These are phyloP conservation scores for Phytophthora cryptogea DNA, from an alignment of 352 stramenopile species.

Conservation along the genomic window DNA sequence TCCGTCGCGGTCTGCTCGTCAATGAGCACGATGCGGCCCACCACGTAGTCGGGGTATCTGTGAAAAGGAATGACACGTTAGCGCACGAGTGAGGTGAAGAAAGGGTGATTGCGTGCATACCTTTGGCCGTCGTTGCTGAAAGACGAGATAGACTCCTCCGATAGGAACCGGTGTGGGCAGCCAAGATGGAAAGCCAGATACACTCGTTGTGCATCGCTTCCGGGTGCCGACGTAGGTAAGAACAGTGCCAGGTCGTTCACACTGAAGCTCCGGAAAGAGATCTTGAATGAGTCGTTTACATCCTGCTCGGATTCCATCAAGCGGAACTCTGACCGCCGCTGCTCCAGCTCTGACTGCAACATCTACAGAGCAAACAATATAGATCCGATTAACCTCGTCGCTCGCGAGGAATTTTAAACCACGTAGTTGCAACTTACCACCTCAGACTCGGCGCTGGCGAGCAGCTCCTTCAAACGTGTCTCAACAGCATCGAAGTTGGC, in stretches of 20 bases:
- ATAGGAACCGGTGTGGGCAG: conserved; percentile 86
- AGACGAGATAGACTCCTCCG: conserved; percentile 88
- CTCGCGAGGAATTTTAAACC: neutral
- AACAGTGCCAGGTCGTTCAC: conserved; percentile 87
- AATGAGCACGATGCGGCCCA: conserved; percentile 87
- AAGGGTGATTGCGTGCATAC: conserved; percentile 30
- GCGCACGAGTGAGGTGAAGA: neutral
- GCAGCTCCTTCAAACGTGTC: conserved; percentile 58
- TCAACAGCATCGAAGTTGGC: conserved; percentile 57
- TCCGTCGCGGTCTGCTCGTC: conserved; percentile 86
- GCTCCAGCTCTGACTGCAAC: conserved; percentile 59
- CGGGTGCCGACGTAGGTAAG: conserved; percentile 79
- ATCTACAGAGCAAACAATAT: conserved; percentile 31
- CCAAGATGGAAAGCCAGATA: conserved; percentile 88
- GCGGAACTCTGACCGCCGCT: conserved; percentile 62
- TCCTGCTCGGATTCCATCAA: conserved; percentile 66
- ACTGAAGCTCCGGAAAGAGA: conserved; percentile 84
- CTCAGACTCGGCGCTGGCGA: conserved; percentile 63
- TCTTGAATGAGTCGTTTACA: conserved; percentile 76
- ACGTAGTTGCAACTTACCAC: conserved; percentile 33
- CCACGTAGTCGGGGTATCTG: conserved; percentile 89
- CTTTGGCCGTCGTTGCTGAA: conserved; percentile 85
- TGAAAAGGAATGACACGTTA: conserved; percentile 13
- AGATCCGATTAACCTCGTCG: neutral
- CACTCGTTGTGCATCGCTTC: conserved; percentile 74